Percentiles rank a stretch among this genome's conserved stretches.
Evolutionary conservation across 176 grass and related monocot species (phyloP).

Genomic region (Cenchrus purpureus): DNA sequence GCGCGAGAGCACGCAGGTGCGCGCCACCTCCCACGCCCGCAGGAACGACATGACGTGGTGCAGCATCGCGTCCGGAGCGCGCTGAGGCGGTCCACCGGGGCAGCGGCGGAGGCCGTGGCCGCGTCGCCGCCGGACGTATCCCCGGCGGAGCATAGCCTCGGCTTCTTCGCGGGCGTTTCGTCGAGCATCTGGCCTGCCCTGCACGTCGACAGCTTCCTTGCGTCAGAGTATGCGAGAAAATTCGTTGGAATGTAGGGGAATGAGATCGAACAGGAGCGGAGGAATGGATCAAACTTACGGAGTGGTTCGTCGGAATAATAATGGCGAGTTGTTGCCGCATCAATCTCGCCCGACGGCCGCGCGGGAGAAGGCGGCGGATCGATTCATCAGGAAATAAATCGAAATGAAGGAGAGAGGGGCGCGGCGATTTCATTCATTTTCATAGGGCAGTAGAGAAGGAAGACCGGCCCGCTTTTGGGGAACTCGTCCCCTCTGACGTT

Average conservation of each 20-base stretch:
- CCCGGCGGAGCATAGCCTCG: not conserved
- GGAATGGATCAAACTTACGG: not conserved
- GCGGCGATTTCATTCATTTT: too few species aligned
- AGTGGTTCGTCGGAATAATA: not conserved
- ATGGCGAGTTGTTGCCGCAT: not conserved
- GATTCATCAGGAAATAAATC: too few species aligned
- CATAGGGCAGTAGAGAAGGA: too few species aligned
- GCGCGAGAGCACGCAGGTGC: not conserved
- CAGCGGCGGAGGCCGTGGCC: not conserved
- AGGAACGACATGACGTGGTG: conserved; percentile 4
- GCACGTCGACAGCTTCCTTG: not conserved
- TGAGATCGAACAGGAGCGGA: not conserved
- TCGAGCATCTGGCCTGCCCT: not conserved
- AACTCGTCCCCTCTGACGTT: too few species aligned
- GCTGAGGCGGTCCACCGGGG: not conserved
- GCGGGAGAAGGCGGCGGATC: not conserved
- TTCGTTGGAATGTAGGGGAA: not conserved
- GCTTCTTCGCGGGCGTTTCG: not conserved
- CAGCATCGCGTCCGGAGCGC: not conserved
- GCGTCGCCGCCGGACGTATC: not conserved
- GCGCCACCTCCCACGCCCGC: not conserved
- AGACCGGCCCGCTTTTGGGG: too few species aligned
- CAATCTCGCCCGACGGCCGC: not conserved
- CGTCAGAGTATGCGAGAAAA: not conserved
- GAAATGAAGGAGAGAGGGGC: too few species aligned